Evolutionary conservation across 2,329 filamentous ascomycete species (phyloP), one percentile per base, ranked within the genome.

Genomic region (Akanthomyces lecanii): DNA sequence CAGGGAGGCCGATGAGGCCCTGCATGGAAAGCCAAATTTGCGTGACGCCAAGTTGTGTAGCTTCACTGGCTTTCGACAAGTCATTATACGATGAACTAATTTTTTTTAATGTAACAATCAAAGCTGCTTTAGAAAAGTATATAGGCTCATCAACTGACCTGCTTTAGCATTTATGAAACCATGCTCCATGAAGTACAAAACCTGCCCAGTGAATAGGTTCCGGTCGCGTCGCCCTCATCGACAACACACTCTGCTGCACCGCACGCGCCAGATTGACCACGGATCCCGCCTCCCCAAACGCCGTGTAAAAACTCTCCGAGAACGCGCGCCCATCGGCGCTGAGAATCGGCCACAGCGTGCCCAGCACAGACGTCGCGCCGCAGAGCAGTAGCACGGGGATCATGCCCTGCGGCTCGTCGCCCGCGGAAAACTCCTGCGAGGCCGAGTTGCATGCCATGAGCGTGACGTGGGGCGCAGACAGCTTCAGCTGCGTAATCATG

Each of bases 381-480:
- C 55, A 58, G 3, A 58, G 55, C 42, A 58, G 44, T 30, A 58
- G 42, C 16, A 58, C 55, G 11, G 55, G 55, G 10, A 58, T 58
- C 28, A 58, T 45, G 55, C 55, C 55, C 44, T 58, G 55, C 55
- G 55, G 55, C 55, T 58, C 55, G 42, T 58, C 55, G 55, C 55
- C 55, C 4, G 44, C 44, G 42, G 55, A 58, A 12, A 58, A 38
- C 42, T 58, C 42, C n/a, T 58, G 55, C 42, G 55, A 38, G 55
- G 55, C 55, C 40, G 55, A 58, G 55, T 48, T 58, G 44, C 55
- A 58, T 14, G 55, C 55, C 12, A 58, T 48, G 33, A 58, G 55
- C 18, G 55, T 58, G 25, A 58, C 55, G 42, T 58, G 55, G 10
- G 55, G 44, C 3, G 55, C 18, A 5, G 55, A 48, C 2, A 58